Percentiles rank a stretch among this genome's conserved stretches.
phyloP scores from a whole-genome alignment of 73 alveolate genomes.

The Paramecium caudatum region DNA sequence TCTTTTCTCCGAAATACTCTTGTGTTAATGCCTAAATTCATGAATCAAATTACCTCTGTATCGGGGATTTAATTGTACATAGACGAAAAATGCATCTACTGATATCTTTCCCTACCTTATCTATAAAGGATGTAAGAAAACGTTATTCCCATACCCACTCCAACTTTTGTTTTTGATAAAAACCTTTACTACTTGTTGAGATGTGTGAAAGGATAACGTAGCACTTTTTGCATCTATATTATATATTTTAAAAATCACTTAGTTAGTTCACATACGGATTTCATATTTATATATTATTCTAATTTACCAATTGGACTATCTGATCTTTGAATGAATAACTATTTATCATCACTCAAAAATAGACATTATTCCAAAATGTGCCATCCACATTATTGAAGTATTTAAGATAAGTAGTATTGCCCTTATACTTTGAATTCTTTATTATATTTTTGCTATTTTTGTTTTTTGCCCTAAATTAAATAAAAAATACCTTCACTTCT shows the following conservation, averaged over 20 bases:
- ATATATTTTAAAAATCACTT: constrained; percentile 5
- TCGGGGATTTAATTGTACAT: constrained; percentile 49
- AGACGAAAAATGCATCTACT: constrained; percentile 14
- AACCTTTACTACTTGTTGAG: background rate
- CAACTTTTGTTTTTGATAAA: constrained; percentile 12
- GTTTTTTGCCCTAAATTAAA: background rate
- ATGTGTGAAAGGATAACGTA: constrained; percentile 27
- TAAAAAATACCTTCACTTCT: background rate
- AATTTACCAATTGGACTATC: constrained; percentile 32
- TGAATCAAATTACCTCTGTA: constrained; percentile 44
- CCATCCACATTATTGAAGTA: constrained; percentile 21
- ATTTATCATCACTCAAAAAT: constrained; percentile 29
- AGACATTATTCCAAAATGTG: background rate
- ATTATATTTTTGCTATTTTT: constrained; percentile 15
- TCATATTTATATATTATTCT: constrained; percentile 50
- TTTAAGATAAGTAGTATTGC: constrained; percentile 5
- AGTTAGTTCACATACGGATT: constrained; percentile 22
- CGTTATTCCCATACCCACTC: background rate
- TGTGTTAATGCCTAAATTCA: constrained; percentile 54
- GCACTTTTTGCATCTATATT: constrained; percentile 35
- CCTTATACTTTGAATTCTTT: constrained; percentile 52
- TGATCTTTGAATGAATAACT: constrained; percentile 12
- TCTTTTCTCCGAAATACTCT: constrained; percentile 54
- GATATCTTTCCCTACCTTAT: constrained; percentile 38
- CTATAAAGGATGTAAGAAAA: constrained; percentile 29